Evolutionary conservation across 2,329 filamentous ascomycete genomes (phyloP), one percentile per base, ranked within the genome.

Genomic region (Sporothrix humicola): DNA sequence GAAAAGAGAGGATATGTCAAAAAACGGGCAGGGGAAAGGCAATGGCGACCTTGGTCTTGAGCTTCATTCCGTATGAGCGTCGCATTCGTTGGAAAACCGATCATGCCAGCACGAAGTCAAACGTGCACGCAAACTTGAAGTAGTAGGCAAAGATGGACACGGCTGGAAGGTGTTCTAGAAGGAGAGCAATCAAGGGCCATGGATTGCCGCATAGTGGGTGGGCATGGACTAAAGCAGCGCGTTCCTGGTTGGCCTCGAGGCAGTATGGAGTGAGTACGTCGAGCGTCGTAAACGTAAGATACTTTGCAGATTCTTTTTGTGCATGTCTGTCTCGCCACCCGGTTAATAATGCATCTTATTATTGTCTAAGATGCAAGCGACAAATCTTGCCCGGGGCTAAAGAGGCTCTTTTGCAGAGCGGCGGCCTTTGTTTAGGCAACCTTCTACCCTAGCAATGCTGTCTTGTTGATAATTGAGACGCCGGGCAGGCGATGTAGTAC

Each of bases 141-240:
- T 2, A 15, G n/a, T 23, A 65, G 13, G 3, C 31, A 69, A 31
- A 42, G 26, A 31, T 48, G 46, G n/a, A 23, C 26, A 44, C 46
- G 70, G 70, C 12, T 13, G 17, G 26, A 20, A 61, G 52, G 31
- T n/a, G 26, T 70, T 70, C 65, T 56, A 73, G 72, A 69, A 69
- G 44, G 61, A 46, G 17, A 20, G 56, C 31, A 56, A 63, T 63
- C 56, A n/a, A 46, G 63, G 15, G 42, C 23, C 70, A 8, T 26
- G 72, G 71, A 50, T 54, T 63, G 46, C 59, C 63, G 77, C 77
- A 78, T 78, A 74, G 77, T 42, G 23, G 75, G 69, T 44, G 37
- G 54, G 23, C 17, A 31, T 13, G 42, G 63, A 72, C 61, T 46
- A 20, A n/a, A 46, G 8, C 26, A 65, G 58, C 46, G 31, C 23